Base-by-base conservation (phyloP, 305 asterid genomes). In the Petunia hybrid region DNA sequence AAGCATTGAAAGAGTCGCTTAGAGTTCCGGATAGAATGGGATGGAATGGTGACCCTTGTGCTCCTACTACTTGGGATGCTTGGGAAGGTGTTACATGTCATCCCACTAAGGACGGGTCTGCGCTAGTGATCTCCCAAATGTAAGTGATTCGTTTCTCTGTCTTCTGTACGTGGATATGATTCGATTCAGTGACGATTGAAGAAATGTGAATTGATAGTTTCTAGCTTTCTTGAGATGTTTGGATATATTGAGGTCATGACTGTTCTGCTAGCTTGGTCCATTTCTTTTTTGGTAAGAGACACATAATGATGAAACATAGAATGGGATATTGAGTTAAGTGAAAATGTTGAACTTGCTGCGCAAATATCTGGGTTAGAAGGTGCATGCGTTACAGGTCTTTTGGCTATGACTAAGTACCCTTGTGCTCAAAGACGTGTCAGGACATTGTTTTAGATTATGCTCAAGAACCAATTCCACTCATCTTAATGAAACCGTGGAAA, bases 11-110 rank as follows among this genome's bases (percentile, higher is more conserved):
- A 86, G 95, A 89, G 76, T 94, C 98, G 16, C 95, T 94, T 13
- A 94, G 93, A 10, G 90, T 96, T 83, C 99, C 99, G 3, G 95
- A 89, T 45, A 89, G 99, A 87, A 94, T 96, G 99, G 99, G 99
- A 56, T 96, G 99, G 99, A 94, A 94, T 78, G 99, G 99, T 55
- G 99, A 96, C 84, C 98, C 98, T 6, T 96, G 99, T 83, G 98
- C 98, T 78, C 99, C 99, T 78, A 89, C 98, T 41, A 85, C 85
- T 62, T 96, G 99, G 99, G 99, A 94, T 89, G 98, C 99, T 80
- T 96, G 99, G 99, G 99, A 96, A 87, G 98, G 99, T 80, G 97
- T 96, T 77, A 89, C 98, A 4, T 96, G 99, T 80, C 95, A 83
- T 87, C 77, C 87, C 62, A 68, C 80, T 41, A 91, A 89, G 61